A percentile compares a stretch with the other conserved stretches of the same genome.
These are phyloP conservation scores for Solanum lycopersicoides DNA, from an alignment of 257 asterid species.

Conservation along the genomic window DNA sequence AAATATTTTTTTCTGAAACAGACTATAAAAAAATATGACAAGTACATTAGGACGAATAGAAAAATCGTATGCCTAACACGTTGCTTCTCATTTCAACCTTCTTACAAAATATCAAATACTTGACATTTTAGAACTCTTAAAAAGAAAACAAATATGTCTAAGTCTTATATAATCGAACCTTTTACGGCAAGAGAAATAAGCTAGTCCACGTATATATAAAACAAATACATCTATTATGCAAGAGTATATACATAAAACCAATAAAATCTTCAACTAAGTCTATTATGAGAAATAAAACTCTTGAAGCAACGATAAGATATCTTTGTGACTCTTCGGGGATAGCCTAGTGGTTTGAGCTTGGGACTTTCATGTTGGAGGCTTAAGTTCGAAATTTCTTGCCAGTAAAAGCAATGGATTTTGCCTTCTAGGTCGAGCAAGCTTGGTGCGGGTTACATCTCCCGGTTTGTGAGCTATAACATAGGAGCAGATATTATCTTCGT, in stretches of 20 bases:
- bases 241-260: background rate
- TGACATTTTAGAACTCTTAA: background rate
- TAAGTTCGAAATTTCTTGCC: no score
- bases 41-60: background rate
- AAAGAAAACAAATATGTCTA: background rate
- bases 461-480: no score
- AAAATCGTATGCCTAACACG: background rate
- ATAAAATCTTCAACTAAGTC: background rate
- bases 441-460: no score
- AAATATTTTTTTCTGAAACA: background rate
- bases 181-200: background rate
- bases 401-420: no score
- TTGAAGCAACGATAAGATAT: accelerated
- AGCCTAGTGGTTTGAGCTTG: no score
- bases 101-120: background rate
- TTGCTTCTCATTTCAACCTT: background rate
- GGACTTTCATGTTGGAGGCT: no score
- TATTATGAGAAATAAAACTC: accelerated
- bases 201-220: background rate
- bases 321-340: no score
- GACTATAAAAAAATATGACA: background rate
- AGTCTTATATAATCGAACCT: background rate
- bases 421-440: no score
- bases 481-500: background rate
- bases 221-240: background rate